A percentile compares a stretch with the other conserved stretches of the same genome.
phyloP scores from a whole-genome alignment of 1,284 basidiomycete species.

The Heterobasidion occidentale region DNA sequence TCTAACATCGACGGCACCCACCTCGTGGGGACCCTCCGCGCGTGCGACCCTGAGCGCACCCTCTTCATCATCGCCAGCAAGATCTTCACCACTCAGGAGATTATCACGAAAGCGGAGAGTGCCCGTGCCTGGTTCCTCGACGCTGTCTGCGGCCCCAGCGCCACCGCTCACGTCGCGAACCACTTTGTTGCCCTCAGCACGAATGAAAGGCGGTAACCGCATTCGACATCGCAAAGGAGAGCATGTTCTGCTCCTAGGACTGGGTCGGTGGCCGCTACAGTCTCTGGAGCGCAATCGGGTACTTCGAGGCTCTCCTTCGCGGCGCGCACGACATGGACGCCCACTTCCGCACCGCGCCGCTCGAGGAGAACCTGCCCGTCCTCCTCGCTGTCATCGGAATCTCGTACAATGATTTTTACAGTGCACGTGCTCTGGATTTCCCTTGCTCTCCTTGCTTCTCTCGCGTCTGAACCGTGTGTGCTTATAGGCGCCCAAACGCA shows the following conservation, averaged over 20 bases:
- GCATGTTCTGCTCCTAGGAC: conserved; percentile 99
- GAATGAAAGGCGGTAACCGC: conserved; percentile 91
- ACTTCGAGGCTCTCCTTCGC: no score
- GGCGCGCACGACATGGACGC: no score
- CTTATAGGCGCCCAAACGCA: no score
- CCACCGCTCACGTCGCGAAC: conserved; percentile 92
- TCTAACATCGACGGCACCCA: conserved; percentile 99
- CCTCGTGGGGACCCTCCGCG: conserved; percentile 80
- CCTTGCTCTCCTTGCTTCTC: no score
- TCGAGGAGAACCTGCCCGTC: no score
- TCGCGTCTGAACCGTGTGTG: no score
- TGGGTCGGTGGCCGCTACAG: conserved; percentile 99
- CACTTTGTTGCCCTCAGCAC: conserved; percentile 98
- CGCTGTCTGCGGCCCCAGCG: conserved; percentile 47
- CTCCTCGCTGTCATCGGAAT: no score
- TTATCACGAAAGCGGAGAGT: conserved; percentile 95
- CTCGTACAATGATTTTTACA: no score
- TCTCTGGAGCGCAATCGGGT: conserved; percentile 97
- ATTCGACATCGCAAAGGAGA: conserved; percentile 87
- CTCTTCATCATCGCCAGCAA: conserved; percentile 97
- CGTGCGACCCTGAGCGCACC: conserved; percentile 88
- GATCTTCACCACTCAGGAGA: conserved; percentile 99
- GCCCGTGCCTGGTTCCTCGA: conserved; percentile 94
- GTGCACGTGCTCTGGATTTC: no score
- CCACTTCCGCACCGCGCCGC: no score